A percentile compares a stretch with the other conserved stretches of the same genome.
These are phyloP conservation scores for Pancytospora philotis DNA, from an alignment of 371 early-diverging fungal genomes.

Conservation along the genomic window DNA sequence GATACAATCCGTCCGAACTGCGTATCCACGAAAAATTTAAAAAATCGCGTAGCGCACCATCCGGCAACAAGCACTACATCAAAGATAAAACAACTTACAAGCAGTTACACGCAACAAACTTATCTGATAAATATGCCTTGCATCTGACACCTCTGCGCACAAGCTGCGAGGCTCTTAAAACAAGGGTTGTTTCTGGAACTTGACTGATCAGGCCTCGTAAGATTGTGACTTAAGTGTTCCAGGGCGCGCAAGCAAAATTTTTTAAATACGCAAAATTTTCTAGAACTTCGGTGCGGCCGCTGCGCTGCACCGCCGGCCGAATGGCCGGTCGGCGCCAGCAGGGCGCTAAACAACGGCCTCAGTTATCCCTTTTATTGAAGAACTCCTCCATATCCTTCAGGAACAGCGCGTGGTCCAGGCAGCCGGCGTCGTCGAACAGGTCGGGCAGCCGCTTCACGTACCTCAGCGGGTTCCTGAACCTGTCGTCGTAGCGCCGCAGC, in stretches of 20 bases:
- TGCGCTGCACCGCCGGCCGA: background rate
- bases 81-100: background rate
- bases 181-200: background rate
- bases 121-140: background rate
- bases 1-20: background rate
- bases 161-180: background rate
- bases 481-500: slow-evolving; percentile 27
- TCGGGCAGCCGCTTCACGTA: slow-evolving; percentile 43
- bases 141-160: background rate
- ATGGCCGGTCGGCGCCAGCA: background rate
- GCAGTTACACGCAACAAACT: background rate
- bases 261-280: background rate
- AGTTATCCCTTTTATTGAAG: slow-evolving; percentile 26
- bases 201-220: background rate
- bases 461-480: slow-evolving; percentile 26
- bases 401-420: slow-evolving; percentile 28
- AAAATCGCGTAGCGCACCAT: background rate
- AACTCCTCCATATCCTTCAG: slow-evolving; percentile 34
- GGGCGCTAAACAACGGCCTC: background rate
- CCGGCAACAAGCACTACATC: background rate
- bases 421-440: slow-evolving; percentile 41
- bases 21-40: background rate
- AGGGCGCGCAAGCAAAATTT: background rate
- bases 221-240: background rate
- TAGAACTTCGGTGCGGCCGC: background rate